Percentiles rank a stretch among this genome's conserved stretches.
Evolutionary conservation across 129 eudicot genomes (phyloP).

Genomic region (Ambrosia artemisiifolia): DNA sequence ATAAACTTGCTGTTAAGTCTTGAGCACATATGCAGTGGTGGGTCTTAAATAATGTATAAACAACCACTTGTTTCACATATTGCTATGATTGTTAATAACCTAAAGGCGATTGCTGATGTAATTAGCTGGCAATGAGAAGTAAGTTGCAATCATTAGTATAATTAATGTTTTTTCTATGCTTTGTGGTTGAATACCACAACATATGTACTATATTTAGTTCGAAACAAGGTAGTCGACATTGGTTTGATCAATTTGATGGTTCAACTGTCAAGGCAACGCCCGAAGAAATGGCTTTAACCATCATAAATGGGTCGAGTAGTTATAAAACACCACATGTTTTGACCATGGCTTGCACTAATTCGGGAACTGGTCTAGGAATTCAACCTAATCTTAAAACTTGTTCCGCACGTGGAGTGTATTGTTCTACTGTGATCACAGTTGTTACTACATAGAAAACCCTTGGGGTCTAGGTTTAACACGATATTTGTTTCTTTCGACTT

Average conservation of each 20-base stretch:
- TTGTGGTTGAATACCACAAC: conserved; percentile 13
- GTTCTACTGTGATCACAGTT: conserved; percentile 85
- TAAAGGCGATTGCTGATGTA: neutral
- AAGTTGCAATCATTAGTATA: neutral
- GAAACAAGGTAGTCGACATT: conserved; percentile 25
- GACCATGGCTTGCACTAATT: conserved; percentile 86
- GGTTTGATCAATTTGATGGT: conserved; percentile 28
- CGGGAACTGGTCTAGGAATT: conserved; percentile 92
- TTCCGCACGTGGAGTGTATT: conserved; percentile 82
- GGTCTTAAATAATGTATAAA: no score
- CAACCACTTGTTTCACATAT: no score
- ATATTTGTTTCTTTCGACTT: neutral
- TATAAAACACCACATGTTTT: conserved; percentile 63
- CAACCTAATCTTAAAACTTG: conserved; percentile 86
- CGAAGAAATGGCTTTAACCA: conserved; percentile 18
- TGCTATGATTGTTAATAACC: no score
- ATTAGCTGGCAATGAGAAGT: neutral
- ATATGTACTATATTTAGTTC: conserved; percentile 15
- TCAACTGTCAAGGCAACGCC: conserved; percentile 44
- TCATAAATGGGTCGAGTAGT: conserved; percentile 16
- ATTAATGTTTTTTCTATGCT: neutral
- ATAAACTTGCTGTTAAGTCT: no score
- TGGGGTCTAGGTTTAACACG: conserved; percentile 71
- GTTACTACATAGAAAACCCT: conserved; percentile 89
- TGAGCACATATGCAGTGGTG: no score